Base-by-base conservation (phyloP, 2,329 filamentous ascomycete genomes). In the Ceratocystis eucalypticola region DNA sequence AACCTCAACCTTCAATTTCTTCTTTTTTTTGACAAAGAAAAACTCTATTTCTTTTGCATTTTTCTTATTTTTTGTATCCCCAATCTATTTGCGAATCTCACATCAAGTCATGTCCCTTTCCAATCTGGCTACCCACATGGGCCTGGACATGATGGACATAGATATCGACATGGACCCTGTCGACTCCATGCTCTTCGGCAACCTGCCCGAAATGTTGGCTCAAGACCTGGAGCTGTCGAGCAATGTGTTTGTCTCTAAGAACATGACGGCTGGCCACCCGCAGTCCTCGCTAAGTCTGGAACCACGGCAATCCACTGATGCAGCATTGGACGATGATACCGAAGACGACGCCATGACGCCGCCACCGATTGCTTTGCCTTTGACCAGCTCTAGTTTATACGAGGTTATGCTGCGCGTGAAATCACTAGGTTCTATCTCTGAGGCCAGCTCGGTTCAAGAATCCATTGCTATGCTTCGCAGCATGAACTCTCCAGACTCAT, bases 151-250 rank as follows among this genome's bases (percentile, higher is more conserved):
- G 37, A 44, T 61, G 53, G 25, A 53, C 41, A 45, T 65, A 30
- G n/a, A 44, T 46, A 61, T 63, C 7, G 46, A 67, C 28, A 55
- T 65, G 33, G 37, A 63, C 45, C n/a, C 62, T 25, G 44, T 57
- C 55, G 71, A 72, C 44, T 72, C 74, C 20, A 69, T 65, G 44
- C 71, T 75, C 64, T 44, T 66, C 44, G 74, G 74, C 62, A 84
- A 79, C 72, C 74, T 85, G 20, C 80, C 82, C 1, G 83, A 85
- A 72, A 70, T 83, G 48, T 74, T 85, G n/a, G 82, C 78, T 5
- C 77, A 76, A 67, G 81, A 85, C 69, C 74, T 84, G 59, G 79
- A 82, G 70, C 71, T 76, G 25, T 82, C 80, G 20, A 75, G 75
- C 63, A 73, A 75, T 8, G 71, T 82, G 30, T 84, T 84, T 66